Percentiles rank a stretch among this genome's conserved stretches.
phyloP scores from a whole-genome alignment of 345 rosid genomes.

The Eucalyptus fibrosa region DNA sequence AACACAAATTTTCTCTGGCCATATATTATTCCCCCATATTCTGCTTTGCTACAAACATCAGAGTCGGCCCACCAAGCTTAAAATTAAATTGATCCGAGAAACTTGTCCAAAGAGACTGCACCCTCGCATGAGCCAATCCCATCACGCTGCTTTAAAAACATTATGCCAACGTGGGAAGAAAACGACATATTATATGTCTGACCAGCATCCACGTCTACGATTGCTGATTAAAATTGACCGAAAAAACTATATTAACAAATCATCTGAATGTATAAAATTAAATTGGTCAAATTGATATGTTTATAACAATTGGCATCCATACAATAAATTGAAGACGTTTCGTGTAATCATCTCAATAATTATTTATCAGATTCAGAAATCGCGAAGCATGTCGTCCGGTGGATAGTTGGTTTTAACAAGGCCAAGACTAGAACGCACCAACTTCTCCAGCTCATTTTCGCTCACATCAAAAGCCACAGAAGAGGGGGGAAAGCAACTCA shows the following conservation, averaged over 20 bases:
- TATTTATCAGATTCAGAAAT: too few species aligned
- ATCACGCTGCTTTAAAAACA: not conserved
- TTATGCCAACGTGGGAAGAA: not conserved
- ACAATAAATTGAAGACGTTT: too few species aligned
- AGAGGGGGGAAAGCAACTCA: not conserved
- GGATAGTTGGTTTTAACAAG: not conserved
- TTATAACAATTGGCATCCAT: too few species aligned
- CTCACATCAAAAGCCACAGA: not conserved
- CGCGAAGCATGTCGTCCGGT: rapidly evolving
- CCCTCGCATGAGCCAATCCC: not conserved
- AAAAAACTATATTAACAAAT: rapidly evolving
- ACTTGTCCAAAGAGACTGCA: not conserved
- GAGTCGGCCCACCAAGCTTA: not conserved
- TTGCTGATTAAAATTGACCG: too few species aligned
- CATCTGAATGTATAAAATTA: rapidly evolving
- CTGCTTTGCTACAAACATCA: not conserved
- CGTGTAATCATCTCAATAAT: too few species aligned
- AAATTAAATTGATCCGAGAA: not conserved
- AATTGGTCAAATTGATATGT: too few species aligned
- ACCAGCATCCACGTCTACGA: rapidly evolving
- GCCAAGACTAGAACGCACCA: not conserved
- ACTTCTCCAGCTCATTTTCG: not conserved
- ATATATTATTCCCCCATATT: not conserved
- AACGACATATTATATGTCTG: not conserved
- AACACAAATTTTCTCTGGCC: not conserved